phyloP scores from a whole-genome alignment of 148 eudicot species.

The Chenopodium quinoa region DNA sequence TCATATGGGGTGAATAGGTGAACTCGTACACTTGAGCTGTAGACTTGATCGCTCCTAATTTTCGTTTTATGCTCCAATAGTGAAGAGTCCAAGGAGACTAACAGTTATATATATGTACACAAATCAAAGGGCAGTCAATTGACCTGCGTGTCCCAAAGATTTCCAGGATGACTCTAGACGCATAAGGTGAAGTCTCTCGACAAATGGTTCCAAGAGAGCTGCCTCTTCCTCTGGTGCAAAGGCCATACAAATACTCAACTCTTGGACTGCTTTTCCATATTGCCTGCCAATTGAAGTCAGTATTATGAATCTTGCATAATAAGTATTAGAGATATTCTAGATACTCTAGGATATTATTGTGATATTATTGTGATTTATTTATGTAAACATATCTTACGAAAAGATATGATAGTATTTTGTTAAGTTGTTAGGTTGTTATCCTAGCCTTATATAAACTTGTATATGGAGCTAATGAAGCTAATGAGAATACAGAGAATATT shows the following conservation, averaged over 20 bases:
- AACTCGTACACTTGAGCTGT: conserved; percentile 12
- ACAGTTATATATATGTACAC: conserved; percentile 17
- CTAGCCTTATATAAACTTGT: too few species aligned
- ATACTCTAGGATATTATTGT: too few species aligned
- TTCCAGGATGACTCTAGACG: conserved; percentile 77
- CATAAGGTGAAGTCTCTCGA: conserved; percentile 76
- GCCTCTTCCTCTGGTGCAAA: conserved; percentile 96
- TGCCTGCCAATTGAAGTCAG: conserved; percentile 43
- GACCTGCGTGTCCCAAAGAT: conserved; percentile 56
- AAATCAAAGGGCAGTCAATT: conserved; percentile 39
- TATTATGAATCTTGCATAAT: background rate
- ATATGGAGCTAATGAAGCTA: too few species aligned
- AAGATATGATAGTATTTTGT: too few species aligned
- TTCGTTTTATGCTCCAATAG: background rate
- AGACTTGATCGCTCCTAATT: background rate
- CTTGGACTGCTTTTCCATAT: conserved; percentile 77
- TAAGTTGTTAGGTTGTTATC: too few species aligned
- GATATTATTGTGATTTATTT: too few species aligned
- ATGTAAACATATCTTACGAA: too few species aligned
- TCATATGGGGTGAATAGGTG: background rate
- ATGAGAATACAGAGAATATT: too few species aligned
- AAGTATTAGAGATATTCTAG: background rate
- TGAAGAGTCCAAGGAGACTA: background rate
- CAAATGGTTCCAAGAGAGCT: conserved; percentile 75
- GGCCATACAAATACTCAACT: conserved; percentile 96